A percentile compares a stretch with the other conserved stretches of the same genome.
Evolutionary conservation across 257 asterid genomes (phyloP).

Genomic region (Ligustrum vulgare): DNA sequence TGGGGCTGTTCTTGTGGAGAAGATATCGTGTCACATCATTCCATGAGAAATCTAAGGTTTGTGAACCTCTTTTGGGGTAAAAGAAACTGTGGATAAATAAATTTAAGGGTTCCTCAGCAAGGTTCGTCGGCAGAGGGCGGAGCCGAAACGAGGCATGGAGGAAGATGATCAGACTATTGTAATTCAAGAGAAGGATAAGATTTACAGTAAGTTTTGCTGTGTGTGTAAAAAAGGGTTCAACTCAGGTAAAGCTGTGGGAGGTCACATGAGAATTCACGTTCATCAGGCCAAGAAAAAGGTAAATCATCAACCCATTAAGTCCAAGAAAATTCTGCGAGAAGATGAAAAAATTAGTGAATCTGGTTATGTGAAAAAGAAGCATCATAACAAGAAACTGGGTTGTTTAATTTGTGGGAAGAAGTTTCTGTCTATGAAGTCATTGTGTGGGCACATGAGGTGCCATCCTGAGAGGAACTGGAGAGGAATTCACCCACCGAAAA

Average conservation of each 20-base stretch:
- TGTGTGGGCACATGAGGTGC: constrained; percentile 67
- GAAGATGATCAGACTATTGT: background rate
- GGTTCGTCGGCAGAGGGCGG: background rate
- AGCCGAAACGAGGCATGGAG: background rate
- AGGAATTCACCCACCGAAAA: constrained; percentile 39
- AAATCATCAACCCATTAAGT: background rate
- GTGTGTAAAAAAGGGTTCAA: constrained; percentile 48
- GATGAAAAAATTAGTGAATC: background rate
- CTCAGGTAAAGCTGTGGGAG: constrained; percentile 79
- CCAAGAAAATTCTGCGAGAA: constrained; percentile 24
- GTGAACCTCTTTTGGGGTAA: constrained; percentile 7
- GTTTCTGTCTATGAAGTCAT: constrained; percentile 51
- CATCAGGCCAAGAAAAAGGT: constrained; percentile 28
- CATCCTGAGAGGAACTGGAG: constrained; percentile 64
- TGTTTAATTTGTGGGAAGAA: constrained; percentile 44
- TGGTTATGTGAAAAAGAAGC: constrained; percentile 6
- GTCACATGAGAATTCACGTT: constrained; percentile 77
- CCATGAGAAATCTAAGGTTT: constrained; percentile 8
- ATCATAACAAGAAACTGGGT: constrained; percentile 5
- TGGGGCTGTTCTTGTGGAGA: constrained; percentile 20
- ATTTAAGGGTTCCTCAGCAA: constrained; percentile 24
- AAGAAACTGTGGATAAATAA: constrained; percentile 22
- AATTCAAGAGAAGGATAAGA: constrained; percentile 4
- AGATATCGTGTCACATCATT: constrained; percentile 19
- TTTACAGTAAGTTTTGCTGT: constrained; percentile 31